Percentiles rank a stretch among this genome's conserved stretches.
Conservation (phyloP, 441 rosid genomes). For the Populus tomentosa region DNA sequence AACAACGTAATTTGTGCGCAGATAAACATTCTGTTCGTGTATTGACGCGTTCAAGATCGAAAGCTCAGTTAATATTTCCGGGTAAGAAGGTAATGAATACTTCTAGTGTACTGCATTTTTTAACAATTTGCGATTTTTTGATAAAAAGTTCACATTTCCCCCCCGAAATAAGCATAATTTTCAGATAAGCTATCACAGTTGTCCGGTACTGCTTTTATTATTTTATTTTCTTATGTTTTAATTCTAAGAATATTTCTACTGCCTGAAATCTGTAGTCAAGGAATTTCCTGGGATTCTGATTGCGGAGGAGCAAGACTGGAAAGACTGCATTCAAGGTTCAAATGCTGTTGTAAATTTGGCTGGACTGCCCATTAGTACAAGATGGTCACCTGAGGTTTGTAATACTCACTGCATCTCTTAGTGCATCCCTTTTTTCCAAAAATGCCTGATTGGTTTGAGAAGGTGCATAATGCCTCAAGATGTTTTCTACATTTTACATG, state of each 20-base stretch:
- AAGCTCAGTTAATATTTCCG: slow-evolving; percentile 83
- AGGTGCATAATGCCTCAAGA: not conserved
- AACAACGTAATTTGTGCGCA: slow-evolving; percentile 28
- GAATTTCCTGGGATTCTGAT: slow-evolving; percentile 69
- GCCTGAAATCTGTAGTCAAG: slow-evolving; percentile 39
- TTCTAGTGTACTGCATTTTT: slow-evolving; percentile 10
- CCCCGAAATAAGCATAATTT: not conserved
- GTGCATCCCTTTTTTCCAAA: not conserved
- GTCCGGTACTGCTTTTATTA: not conserved
- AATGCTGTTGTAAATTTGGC: slow-evolving; percentile 95
- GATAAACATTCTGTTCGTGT: slow-evolving; percentile 64
- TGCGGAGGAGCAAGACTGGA: slow-evolving; percentile 75
- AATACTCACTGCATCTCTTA: not conserved
- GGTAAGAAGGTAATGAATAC: slow-evolving; percentile 91
- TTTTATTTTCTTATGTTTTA: not conserved
- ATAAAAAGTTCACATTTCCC: not conserved
- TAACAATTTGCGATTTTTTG: not conserved
- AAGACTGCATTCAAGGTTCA: slow-evolving; percentile 65
- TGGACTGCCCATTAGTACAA: slow-evolving; percentile 80
- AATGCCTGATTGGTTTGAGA: not conserved
- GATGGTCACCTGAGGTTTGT: slow-evolving; percentile 95
- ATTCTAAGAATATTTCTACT: slow-evolving; percentile 12
- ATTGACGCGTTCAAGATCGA: slow-evolving; percentile 81
- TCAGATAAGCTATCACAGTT: not conserved
- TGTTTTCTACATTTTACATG: not conserved